Base-by-base conservation (phyloP, 2,329 filamentous ascomycete genomes). In the Thielaviopsis punctulata region DNA sequence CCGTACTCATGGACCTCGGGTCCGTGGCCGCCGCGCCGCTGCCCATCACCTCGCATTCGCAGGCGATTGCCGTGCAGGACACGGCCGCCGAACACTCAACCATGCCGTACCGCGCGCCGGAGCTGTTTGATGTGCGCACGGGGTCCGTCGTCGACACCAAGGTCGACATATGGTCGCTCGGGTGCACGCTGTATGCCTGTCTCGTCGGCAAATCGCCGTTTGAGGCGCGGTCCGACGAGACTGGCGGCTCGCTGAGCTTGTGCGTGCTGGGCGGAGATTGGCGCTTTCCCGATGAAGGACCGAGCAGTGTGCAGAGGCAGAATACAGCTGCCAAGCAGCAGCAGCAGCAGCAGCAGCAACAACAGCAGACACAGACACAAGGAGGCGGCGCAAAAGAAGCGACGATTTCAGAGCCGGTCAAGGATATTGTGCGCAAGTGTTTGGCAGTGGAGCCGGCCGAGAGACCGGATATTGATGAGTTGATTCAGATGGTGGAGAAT, bases 71-170 rank as follows among this genome's bases (percentile, higher is more conserved):
- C 51, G 85, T 94, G 33, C 92, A 96, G 68, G 92, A 98, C 66
- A 85, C 80, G 41, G 92, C 92, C 21, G 92, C 90, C 52, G 92
- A 98, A 66, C 90, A 96, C 72, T 90, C 82, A 58, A 98, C 92
- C 41, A 96, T 98, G 90, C 89, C 92, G 0, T 98, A 98, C 69
- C 87, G 92, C 55, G 92, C 92, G 1, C 92, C 92, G 0, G 92
- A 98, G 68, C 80, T 98, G 56, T 98, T 98, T 66, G 92, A 98
- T 65, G 92, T 96, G 53, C 94, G 94, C 68, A 95, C 88, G 2
- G 90, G 86, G 57, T 82, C 83, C 48, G 79, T 87, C 49, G 84
- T 98, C 62, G 92, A 96, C 67, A 94, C 89, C 12, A 95, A 95
- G 64, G 87, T 95, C 41, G 92, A 98, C 66, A 94, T 98, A 58